A percentile compares a stretch with the other conserved stretches of the same genome.
phyloP scores from a whole-genome alignment of 2,329 filamentous ascomycete genomes.

The Didymella sp. region DNA sequence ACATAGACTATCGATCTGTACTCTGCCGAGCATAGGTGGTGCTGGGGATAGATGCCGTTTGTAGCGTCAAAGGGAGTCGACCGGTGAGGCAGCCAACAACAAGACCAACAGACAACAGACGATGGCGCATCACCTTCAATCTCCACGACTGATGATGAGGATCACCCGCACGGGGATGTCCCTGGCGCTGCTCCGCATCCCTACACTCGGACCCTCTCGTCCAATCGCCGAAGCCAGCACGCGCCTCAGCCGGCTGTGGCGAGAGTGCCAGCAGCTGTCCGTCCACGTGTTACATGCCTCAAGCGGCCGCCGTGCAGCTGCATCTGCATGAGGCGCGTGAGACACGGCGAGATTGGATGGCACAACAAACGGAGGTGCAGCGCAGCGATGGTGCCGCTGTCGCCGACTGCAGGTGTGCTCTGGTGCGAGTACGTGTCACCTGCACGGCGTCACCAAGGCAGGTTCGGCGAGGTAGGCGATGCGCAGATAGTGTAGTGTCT shows the following conservation, averaged over 20 bases:
- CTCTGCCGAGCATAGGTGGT: conserved; percentile 3
- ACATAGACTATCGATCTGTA: conserved; percentile 23
- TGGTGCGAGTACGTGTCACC: conserved; percentile 34
- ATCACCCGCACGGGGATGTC: conserved; percentile 14
- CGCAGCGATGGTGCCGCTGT: conserved; percentile 11
- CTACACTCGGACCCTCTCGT: not conserved
- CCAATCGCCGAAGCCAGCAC: conserved; percentile 16
- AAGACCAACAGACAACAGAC: not conserved
- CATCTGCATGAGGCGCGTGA: conserved; percentile 11
- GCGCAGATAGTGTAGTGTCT: conserved; percentile 13
- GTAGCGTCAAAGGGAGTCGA: conserved; percentile 6
- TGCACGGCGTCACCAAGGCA: conserved; percentile 24
- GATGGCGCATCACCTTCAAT: conserved; percentile 4
- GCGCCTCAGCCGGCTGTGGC: conserved; percentile 20
- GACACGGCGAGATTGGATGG: conserved; percentile 16
- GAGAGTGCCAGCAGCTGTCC: conserved; percentile 12
- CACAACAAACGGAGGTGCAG: conserved; percentile 11
- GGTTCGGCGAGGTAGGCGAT: conserved; percentile 26
- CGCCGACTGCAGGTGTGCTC: conserved; percentile 24
- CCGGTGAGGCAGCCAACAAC: conserved; percentile 1
- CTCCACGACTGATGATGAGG: conserved; percentile 16
- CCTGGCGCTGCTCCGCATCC: conserved; percentile 8
- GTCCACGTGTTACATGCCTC: conserved; percentile 32
- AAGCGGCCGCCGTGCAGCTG: conserved; percentile 20
- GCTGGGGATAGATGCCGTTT: not conserved